Conservation (phyloP, 208 protist species). For the Novymonas esmeraldas region DNA sequence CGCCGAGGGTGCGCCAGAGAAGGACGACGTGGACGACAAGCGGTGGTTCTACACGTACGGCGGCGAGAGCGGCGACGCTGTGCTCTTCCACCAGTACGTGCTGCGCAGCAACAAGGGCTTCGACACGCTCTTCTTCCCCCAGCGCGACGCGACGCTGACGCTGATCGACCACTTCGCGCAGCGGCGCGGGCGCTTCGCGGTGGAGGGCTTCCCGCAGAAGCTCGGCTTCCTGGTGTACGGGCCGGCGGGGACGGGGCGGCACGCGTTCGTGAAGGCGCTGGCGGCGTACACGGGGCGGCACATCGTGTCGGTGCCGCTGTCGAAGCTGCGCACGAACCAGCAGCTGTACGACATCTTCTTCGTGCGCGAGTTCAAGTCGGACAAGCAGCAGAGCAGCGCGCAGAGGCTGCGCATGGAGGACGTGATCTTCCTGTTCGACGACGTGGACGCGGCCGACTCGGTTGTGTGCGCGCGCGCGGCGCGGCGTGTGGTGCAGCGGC, state of each 20-base stretch:
- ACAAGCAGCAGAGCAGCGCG: conserved; percentile 9
- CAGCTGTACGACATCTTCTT: conserved; percentile 92
- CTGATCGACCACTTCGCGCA: conserved; percentile 82
- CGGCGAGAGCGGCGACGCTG: conserved; percentile 13
- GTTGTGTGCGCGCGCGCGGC: conserved; percentile 72
- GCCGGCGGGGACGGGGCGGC: conserved; percentile 96
- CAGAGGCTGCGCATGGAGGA: conserved; percentile 64
- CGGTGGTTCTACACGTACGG: conserved; percentile 24
- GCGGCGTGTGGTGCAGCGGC: conserved; percentile 35
- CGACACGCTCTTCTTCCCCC: conserved; percentile 88
- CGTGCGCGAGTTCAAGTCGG: conserved; percentile 58
- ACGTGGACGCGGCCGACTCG: conserved; percentile 71
- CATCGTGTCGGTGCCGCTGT: conserved; percentile 77
- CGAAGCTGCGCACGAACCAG: conserved; percentile 83
- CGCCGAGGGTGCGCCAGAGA: conserved; percentile 17
- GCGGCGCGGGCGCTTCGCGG: conserved; percentile 75
- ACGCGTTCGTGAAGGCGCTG: conserved; percentile 98
- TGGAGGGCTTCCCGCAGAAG: conserved; percentile 86
- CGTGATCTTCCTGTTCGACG: conserved; percentile 89
- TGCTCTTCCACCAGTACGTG: conserved; percentile 73
- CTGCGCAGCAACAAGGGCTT: conserved; percentile 82
- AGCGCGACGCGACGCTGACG: conserved; percentile 63
- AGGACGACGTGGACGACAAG: conserved; percentile 2
- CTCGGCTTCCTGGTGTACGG: conserved; percentile 99
- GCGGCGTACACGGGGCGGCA: conserved; percentile 98